Base-by-base conservation (phyloP, 352 stramenopile genomes). In the Phytophthora sp. region DNA sequence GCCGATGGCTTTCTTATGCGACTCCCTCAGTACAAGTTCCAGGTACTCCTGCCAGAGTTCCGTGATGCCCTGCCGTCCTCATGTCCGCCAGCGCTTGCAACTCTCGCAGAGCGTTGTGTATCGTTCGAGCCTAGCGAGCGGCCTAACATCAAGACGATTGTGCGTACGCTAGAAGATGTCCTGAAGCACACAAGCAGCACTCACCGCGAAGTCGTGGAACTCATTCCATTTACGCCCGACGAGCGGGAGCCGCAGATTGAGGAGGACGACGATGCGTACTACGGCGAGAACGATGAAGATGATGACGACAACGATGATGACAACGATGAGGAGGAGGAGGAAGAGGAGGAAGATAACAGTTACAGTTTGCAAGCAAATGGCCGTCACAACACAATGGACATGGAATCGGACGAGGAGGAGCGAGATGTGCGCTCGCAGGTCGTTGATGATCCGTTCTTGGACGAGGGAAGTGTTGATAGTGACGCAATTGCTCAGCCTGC, bases 11-110 rank as follows among this genome's bases (percentile, higher is more conserved):
- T 95, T 45, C 54, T 95, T 23, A 73, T 87, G 85, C 87, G 87
- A 31, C 65, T 94, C 11, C 87, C 87, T n/a, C 83, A 93, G 61
- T 75, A 78, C 64, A 95, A 95, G 56, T 95, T 95, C 62, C 69
- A 77, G 24, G 69, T 94, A 28, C 63, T 70, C 34, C 17, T 67
- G 27, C 51, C 82, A 11, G 82, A 95, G 67, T 95, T 95, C 64
- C 80, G 64, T 50, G 74, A 77, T 6, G 79, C 79, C 37, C 66
- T 95, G 37, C 85, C 85, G 4, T 41, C 65, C 24, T 82, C 74
- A 2, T 95, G 87, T 37, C 87, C 87, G 4, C 60, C 69, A 28
- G 54, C 62, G 23, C 69, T 95, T 24, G 84, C 86, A 30, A 62
- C 65, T 4, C 56, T 95, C 9, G 85, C 85, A 0, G 84, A 93